Base-by-base conservation (phyloP, 2,329 filamentous ascomycete genomes). In the Fusarium torulosum region DNA sequence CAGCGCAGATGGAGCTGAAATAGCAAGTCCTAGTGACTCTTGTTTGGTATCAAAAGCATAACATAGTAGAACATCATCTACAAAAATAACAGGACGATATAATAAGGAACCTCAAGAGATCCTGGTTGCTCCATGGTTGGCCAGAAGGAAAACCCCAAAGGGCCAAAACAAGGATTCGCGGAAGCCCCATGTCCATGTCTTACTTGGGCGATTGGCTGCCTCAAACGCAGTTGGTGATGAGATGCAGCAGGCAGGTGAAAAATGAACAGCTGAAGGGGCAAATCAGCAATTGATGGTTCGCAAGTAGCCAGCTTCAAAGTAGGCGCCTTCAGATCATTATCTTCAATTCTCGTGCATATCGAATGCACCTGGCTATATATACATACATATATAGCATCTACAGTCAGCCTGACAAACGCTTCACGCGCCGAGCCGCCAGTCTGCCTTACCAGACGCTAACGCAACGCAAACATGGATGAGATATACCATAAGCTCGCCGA, bases 401-500 rank as follows among this genome's bases (percentile, higher is more conserved):
- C 27, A 50, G 17, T 57, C 50, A 52, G 41, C 27, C 51, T 44
- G 33, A 27, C 40, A 33, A 58, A 31, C 27, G 17, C 13, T n/a
- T 44, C 15, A 33, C 14, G 40, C 43, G 20, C 40, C 43, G 20
- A 49, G 41, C 25, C 40, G n/a, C 20, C 33, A 56, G 25, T 31
- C 27, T 27, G 19, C 27, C 33, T 53, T 37, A 21, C 25, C 9
- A 23, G 21, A 25, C 40, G 35, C 27, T 37, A 53, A 55, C 49
- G 41, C 58, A 54, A 50, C 21, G 43, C 25, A 40, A 23, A 27
- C 21, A 77, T 77, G 75, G 75, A 77, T 25, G 75, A 77, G 27
- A 74, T 77, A 53, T 77, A 75, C 49, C 59, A 72, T 8, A 77
- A 75, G 44, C 72, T 77, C 43, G 64, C 70, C 44, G 61, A 60